Base-by-base conservation (phyloP, 768 basidiomycete species). In the Calvatia gigantea region DNA sequence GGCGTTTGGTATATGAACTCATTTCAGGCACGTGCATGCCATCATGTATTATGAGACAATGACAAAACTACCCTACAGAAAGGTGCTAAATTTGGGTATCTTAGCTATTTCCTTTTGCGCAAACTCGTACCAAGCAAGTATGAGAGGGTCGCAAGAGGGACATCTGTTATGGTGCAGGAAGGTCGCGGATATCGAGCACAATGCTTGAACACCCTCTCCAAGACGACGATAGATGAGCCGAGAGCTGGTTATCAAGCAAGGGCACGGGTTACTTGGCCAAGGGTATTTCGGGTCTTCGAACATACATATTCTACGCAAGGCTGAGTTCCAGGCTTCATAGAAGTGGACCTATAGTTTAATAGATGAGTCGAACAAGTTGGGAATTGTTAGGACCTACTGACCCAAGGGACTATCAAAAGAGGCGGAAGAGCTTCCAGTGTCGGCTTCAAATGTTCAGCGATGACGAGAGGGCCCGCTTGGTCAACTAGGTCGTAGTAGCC, bases 401-500 rank as follows among this genome's bases (percentile, higher is more conserved):
- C 61, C 60, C 61, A 64, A n/a, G 61, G 64, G 38, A 60, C 27
- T 5, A 62, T 28, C 29, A 59, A 61, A 14, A 37, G 38, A 25
- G 38, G 33, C 1, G 62, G 62, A 15, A 65, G 35, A 14, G 54
- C 45, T 31, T 61, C 51, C 11, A 56, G 39, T 3, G 60, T 60
- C 11, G 54, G 33, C 9, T 54, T 52, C 5, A 54, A 29, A 29
- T 60, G 56, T 32, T 49, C 12, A 1, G 61, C 57, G 14, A 59
- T 56, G 19, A 66, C 48, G 25, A 64, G 38, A 0, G 64, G 64
- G 2, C 64, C 62, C 3, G 61, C 63, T 17, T 60, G 60, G 41
- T 64, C 56, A 6, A 65, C 52, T 8, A 66, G 56, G 15, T 56
- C 60, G 8, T 56, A 58, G 57, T 64, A 62, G 14, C 59, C 60